Base-by-base conservation (phyloP, 75 land plant genomes). In the Chamaecyparis obtusa region DNA sequence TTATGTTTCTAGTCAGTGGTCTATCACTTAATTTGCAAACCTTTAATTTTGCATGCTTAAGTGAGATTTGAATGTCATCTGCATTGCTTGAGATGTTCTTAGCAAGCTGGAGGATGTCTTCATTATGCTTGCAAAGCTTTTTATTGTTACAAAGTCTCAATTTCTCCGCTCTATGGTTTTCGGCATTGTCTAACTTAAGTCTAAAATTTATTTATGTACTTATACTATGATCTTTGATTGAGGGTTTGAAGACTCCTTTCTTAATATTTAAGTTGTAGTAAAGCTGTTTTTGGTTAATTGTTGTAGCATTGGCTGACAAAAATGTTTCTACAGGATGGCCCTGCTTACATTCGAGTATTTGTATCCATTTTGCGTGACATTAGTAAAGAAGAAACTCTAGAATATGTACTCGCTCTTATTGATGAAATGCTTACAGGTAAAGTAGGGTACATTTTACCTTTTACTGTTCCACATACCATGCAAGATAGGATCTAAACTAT, bases 341-440 rank as follows among this genome's bases (percentile, higher is more conserved):
- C 94, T 78, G 94, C 95, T 16, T 98, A 98, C 87, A 88, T 96
- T 75, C 89, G 93, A 17, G 91, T 94, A 6, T 96, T 96, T 89
- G 93, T 98, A 55, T 91, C 94, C 86, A 93, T 98, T 74, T 91
- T 98, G 11, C 94, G 93, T 60, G 95, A 95, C 82, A 94, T 98
- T 75, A 88, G 88, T 60, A 98, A 96, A 89, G 99, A 95, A 86
- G 99, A 98, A 87, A 98, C 98, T 15, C 93, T 96, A 30, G 99
- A 96, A 85, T 98, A 98, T 90, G 92, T 94, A 55, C 91, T 98
- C 64, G 98, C 99, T 37, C 87, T 98, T 49, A 93, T 96, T 87
- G 99, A 98, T 89, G 99, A 98, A 86, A 93, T 98, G 93, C 96
- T 98, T 57, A 92, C 98, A 87, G 98, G 99, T 97, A 89, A 83